Evolutionary conservation across 345 rosid genomes (phyloP).

Genomic region (Tarenaya hassleriana): DNA sequence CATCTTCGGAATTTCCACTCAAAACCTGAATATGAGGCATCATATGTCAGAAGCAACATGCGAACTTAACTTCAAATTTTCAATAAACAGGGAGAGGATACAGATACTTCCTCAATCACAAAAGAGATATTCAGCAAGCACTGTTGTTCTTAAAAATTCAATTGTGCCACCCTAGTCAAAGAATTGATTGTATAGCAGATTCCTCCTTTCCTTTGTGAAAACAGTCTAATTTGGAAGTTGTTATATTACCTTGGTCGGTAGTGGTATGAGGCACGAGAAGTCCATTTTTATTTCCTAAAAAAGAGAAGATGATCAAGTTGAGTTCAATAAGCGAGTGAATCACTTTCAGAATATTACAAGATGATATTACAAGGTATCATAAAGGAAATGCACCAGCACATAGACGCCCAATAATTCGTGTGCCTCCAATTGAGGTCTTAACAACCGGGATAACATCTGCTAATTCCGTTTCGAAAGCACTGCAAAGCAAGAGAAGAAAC

Average conservation of each 20-base stretch:
- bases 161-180: too few relatives aligned
- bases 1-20: background rate
- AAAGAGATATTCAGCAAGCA: too few relatives aligned
- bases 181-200: too few relatives aligned
- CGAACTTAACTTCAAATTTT: too few relatives aligned
- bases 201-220: too few relatives aligned
- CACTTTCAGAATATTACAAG: background rate
- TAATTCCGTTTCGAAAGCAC: conserved; percentile 80
- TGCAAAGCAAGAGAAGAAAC: conserved; percentile 16
- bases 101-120: background rate
- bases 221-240: conserved; percentile 1
- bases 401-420: conserved; percentile 77
- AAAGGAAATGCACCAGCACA: conserved; percentile 61
- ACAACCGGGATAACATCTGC: conserved; percentile 82
- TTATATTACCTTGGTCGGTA: conserved; percentile 64
- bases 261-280: conserved; percentile 75
- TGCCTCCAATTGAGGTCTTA: conserved; percentile 80
- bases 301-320: background rate
- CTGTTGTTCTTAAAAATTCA: too few relatives aligned
- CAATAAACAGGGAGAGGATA: background rate
- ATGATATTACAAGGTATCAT: background rate
- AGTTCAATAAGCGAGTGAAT: background rate
- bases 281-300: conserved; percentile 72
- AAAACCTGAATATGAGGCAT: background rate
- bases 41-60: too few relatives aligned